These are phyloP conservation scores for Sugiyamaella paludigena DNA, from an alignment of 1,139 yeast genomes.

Conservation along the genomic window DNA sequence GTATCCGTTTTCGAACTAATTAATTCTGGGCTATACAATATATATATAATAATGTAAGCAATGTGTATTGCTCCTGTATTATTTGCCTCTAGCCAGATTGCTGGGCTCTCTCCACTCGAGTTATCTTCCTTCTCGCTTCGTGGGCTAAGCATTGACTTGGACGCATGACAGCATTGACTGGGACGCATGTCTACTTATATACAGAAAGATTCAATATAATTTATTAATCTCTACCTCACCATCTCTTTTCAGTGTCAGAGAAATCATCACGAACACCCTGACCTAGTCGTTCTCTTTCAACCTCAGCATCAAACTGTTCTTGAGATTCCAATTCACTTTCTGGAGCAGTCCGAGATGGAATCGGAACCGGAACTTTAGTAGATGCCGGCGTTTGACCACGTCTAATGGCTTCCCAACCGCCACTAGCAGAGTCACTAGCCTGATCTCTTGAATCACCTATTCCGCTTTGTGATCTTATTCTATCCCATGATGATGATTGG, in stretches of 20 bases:
- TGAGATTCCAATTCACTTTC: slow-evolving; percentile 22
- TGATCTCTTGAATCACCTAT: background rate
- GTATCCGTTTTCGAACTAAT: slow-evolving; percentile 19
- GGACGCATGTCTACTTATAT: no score
- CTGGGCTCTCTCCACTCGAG: no score
- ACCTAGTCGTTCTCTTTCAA: slow-evolving; percentile 34
- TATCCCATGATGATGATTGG: slow-evolving; percentile 20
- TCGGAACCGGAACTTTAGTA: background rate
- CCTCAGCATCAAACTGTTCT: slow-evolving; percentile 31
- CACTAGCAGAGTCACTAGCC: background rate
- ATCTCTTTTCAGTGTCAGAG: slow-evolving; percentile 35
- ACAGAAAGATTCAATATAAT: background rate
- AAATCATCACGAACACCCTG: slow-evolving; percentile 31
- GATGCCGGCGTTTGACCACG: background rate
- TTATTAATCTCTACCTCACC: slow-evolving; percentile 22
- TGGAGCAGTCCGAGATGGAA: slow-evolving; percentile 1
- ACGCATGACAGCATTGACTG: no score
- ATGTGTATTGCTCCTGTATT: no score
- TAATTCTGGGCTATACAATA: background rate
- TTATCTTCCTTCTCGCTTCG: no score
- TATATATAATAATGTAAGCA: background rate
- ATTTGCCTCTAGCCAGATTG: no score
- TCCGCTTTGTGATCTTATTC: slow-evolving; percentile 15
- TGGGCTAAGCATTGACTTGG: no score
- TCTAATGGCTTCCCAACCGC: slow-evolving; percentile 9